Base-by-base conservation (phyloP, 495 filamentous ascomycete species). In the Penicillium parvum region DNA sequence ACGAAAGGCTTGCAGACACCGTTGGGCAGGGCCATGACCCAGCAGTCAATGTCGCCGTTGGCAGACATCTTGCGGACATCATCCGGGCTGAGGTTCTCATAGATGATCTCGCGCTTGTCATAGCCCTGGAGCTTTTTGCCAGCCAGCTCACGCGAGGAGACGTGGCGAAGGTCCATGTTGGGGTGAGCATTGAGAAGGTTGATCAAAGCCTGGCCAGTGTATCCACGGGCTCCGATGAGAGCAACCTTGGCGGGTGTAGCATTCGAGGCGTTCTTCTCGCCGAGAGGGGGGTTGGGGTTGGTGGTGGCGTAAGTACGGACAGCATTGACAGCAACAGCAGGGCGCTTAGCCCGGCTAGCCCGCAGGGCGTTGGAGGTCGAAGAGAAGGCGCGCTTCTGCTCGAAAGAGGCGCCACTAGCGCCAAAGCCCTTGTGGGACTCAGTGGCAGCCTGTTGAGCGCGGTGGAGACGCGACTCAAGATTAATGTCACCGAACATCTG, bases 11-110 rank as follows among this genome's bases (percentile, higher is more conserved):
- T 88, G 76, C 90, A 96, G 43, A 98, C 89, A 36, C 92, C 92
- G 56, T 98, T 98, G 9, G 92, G 92, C 19, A 98, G 77, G 26
- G 92, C 92, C 89, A 97, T 95, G 23, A 98, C 88, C 89, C 90
- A 97, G 70, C 89, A 94, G 72, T 98, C 92, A 40, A 98, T 87
- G 39, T 92, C 84, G n/a, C 85, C 85, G 30, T 84, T 83, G 58
- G 86, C 81, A 50, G 90, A 88, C 88, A 96, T 94, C 40, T 83
- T 80, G 38, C 86, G 81, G 16, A 96, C 85, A 58, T 96, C 91
- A 39, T 98, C 92, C 28, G 88, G 77, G 49, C 79, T 82, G 23
- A 97, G 75, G 63, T 91, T 95, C 71, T 95, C 88, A 62, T 97
- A 98, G 51, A 78, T 86, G 38, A 97, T 89, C 26, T 95, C 83